Base-by-base conservation (phyloP, 2,329 filamentous ascomycete species). In the Pezizomycotina sp. region DNA sequence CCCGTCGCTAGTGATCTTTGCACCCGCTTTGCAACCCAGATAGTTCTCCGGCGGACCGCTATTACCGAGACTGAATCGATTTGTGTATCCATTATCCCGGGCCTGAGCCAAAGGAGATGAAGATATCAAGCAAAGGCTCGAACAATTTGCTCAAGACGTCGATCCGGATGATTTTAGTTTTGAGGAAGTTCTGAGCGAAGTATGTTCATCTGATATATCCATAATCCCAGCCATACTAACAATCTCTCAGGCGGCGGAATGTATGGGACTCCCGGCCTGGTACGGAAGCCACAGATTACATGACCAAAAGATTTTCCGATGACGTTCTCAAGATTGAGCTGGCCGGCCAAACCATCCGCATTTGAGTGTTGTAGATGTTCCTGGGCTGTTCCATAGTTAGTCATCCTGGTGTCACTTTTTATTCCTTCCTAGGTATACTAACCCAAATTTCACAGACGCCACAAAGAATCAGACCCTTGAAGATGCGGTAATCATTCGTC, bases 1-100 rank as follows among this genome's bases (percentile, higher is more conserved):
- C 50, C 50, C 3, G 38, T 47, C n/a, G 45, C 45, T 3, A 44
- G 37, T 10, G 48, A 43, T 6, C 43, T 52, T 9, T 52, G 50
- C 23, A 52, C 50, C 3, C 37, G 50, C n/a, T 52, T 49, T 32
- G 50, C 50, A 9, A 52, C 50, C 1, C 49, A 52, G 22, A 52
- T 52, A 25, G 47, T 50, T 18, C 45, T 52, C 14, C 45, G 49
- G 12, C 46, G 49, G 15, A 36, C 43, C 14, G 39, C 46, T 12
- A 31, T 36, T 13, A 29, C 38, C n/a, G 12, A 19, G 6, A 12
- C 29, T 3, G 40, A 37, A 4, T 38, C 43, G n/a, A 46, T 52
- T 19, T 41, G 31, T 2, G 44, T 50, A 13, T 41, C 47, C 1
- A 48, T 52, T 23, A 48, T 49, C 16, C 50, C 50, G 4, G 39